Evolutionary conservation across 2,329 filamentous ascomycete species (phyloP), one percentile per base, ranked within the genome.

Genomic region (Penicillium sp.): DNA sequence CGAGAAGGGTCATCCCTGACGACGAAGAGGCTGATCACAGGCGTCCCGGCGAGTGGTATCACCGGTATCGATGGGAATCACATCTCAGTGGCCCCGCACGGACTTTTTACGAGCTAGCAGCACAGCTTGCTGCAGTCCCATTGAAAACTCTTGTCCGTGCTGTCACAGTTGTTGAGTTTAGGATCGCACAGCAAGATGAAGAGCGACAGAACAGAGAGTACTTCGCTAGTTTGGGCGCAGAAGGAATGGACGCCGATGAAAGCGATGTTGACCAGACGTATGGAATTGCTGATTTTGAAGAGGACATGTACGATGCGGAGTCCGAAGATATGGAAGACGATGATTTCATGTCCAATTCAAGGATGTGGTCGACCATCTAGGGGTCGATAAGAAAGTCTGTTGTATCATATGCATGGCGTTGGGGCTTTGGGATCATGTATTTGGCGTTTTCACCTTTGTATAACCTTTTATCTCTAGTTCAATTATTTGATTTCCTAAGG

Each of bases 1-100:
- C 72, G 10, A 73, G 73, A 38, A 71, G 67, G 46, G 70, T 76
- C 23, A 70, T 79, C n/a, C 60, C 71, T 35, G 72, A 72, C 10
- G 69, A 76, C 6, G 65, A 59, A 50, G 69, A 71, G 19, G 29
- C 29, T 6, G 48, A 56, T 13, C 29, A 35, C 9, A 58, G 78
- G 29, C 75, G 82, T 33, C 80, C 81, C 2, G 84, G 84, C 19
- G 77, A 76, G 50, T 69, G 69, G 40, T 86, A 86, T 64, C 72
- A 70, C 38, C 72, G 77, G 8, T 85, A 82, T 69, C 78, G 77
- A 51, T 74, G 71, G 33, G 76, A 76, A 56, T 72, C 77, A 2
- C 80, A 84, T 29, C 68, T 87, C 29, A 73, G 78, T 17, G 73
- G 76, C 6, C 65, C 66, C 15, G 80, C 78, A 19, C 79, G 71